phyloP scores from a whole-genome alignment of 202 grass and related monocot genomes.

The Zoysia matrella region DNA sequence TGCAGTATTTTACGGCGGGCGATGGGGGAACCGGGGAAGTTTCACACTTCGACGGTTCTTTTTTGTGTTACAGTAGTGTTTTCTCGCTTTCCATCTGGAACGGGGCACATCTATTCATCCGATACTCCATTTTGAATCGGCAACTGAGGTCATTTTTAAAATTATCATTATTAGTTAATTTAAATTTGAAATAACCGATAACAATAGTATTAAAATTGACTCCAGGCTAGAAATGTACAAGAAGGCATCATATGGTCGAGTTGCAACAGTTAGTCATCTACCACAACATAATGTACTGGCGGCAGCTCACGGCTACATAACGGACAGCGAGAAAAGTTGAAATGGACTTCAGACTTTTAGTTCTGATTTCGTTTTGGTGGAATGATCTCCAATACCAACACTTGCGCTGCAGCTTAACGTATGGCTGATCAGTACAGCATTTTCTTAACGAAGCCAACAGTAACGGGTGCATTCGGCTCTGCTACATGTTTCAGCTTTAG shows the following conservation, averaged over 20 bases:
- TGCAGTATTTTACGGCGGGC: constrained; percentile 10
- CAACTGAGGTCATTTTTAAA: background rate
- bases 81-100: constrained; percentile 34
- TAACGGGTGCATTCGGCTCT: background rate
- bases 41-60: background rate
- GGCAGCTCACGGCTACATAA: too few species aligned
- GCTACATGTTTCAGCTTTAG: too few species aligned
- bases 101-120: background rate
- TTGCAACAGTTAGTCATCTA: too few species aligned
- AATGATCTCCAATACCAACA: background rate
- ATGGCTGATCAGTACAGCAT: too few species aligned
- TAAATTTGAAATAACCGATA: too few species aligned
- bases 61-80: background rate
- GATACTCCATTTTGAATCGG: background rate
- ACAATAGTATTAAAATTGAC: too few species aligned
- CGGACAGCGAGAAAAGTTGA: background rate
- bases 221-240: too few species aligned
- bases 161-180: too few species aligned
- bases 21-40: constrained; percentile 39
- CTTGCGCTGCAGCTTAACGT: background rate
- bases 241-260: too few species aligned
- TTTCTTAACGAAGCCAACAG: too few species aligned
- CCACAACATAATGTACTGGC: too few species aligned
- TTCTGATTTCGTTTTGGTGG: background rate
- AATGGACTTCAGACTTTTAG: too few species aligned